Evolutionary conservation across 169 alveolate genomes (phyloP), one percentile per base, ranked within the genome.

Genomic region (Perkinsus chesapeaki): DNA sequence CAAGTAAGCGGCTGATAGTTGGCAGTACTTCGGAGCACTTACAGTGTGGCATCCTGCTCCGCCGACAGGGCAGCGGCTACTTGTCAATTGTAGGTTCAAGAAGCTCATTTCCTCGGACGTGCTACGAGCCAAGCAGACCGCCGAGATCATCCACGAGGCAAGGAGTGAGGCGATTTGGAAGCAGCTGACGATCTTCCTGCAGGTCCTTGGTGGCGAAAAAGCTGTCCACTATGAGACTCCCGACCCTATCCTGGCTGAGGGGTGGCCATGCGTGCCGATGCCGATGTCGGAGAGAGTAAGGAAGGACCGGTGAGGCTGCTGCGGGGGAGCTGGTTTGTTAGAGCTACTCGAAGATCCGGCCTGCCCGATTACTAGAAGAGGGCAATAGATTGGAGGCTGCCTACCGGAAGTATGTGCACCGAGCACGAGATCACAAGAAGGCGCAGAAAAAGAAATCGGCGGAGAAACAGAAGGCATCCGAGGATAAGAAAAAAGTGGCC

Each of bases 41-140:
- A 34, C 3, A n/a, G n/a, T n/a, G n/a, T n/a, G n/a, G n/a, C n/a
- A n/a, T n/a, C n/a, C n/a, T n/a, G n/a, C n/a, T n/a, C n/a, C n/a
- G n/a, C n/a, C n/a, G n/a, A n/a, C n/a, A n/a, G n/a, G n/a, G n/a
- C n/a, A n/a, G n/a, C n/a, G n/a, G n/a, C n/a, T n/a, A n/a, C n/a
- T n/a, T n/a, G n/a, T n/a, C n/a, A n/a, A n/a, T n/a, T n/a, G n/a
- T n/a, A 60, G 82, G 82, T 60, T 60, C 82, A 91, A 91, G 39
- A 91, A 91, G 48, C 82, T 91, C 31, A 91, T 36, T 10, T 39
- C 93, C 73, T 91, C 93, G 0, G 73, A 27, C 20, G 73, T 91
- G 73, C 39, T 91, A 23, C 93, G 93, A 3, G 93, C 93, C 20
- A 91, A 91, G 73, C 93, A 91, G n/a, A 91, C 93, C 73, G 93